phyloP scores from a whole-genome alignment of 768 basidiomycete genomes.

The Suillus subalutaceus region DNA sequence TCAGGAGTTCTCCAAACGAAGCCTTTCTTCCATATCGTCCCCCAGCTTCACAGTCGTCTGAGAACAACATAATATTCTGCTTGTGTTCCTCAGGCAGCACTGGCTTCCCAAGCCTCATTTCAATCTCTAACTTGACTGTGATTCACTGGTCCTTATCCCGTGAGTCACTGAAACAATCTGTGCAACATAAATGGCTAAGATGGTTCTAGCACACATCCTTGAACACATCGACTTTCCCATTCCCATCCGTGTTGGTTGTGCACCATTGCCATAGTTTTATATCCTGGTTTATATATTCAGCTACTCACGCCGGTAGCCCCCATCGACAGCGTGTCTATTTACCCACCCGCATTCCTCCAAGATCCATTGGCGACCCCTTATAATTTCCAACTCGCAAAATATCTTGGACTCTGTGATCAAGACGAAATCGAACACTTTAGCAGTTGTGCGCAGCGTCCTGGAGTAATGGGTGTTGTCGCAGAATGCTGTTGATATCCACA shows the following conservation, averaged over 20 bases:
- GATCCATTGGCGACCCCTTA: constrained; percentile 19
- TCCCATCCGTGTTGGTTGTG: constrained; percentile 11
- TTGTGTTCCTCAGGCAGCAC: constrained; percentile 56
- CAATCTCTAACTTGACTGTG: constrained; percentile 33
- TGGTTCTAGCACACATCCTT: constrained; percentile 12
- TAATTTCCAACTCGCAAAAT: constrained; percentile 24
- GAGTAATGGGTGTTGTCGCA: constrained; percentile 24
- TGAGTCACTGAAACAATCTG: constrained; percentile 22
- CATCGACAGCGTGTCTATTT: constrained; percentile 19
- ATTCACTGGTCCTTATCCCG: constrained; percentile 39
- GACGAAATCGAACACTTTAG: constrained; percentile 20
- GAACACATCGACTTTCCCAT: constrained; percentile 14
- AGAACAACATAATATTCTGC: constrained; percentile 34
- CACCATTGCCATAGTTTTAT: constrained; percentile 29
- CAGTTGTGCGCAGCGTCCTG: constrained; percentile 27
- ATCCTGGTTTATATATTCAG: constrained; percentile 20
- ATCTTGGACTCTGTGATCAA: constrained; percentile 20
- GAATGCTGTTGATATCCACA: constrained; percentile 21
- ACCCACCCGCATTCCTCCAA: constrained; percentile 22
- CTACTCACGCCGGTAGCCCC: constrained; percentile 18
- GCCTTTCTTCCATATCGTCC: constrained; percentile 18
- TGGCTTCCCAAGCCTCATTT: constrained; percentile 47
- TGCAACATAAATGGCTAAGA: background rate
- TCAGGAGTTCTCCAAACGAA: constrained; percentile 3
- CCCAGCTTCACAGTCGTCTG: constrained; percentile 7